A percentile compares a stretch with the other conserved stretches of the same genome.
These are phyloP conservation scores for Fragaria vesca DNA, from an alignment of 306 rosid genomes.

Conservation along the genomic window DNA sequence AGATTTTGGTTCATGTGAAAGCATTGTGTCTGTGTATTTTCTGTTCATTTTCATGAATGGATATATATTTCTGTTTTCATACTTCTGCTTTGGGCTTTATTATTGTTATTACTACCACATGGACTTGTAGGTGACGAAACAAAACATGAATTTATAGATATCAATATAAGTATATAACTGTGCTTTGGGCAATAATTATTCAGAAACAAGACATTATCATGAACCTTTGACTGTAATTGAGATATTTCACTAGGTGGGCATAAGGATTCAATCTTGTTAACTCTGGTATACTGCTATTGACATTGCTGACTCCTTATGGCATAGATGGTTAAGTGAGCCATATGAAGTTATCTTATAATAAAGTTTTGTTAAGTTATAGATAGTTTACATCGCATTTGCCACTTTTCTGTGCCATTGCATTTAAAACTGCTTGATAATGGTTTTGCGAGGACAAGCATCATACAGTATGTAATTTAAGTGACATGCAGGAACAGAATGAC, in stretches of 20 bases:
- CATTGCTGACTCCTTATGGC: too few relatives aligned
- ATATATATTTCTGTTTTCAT: conserved; percentile 1
- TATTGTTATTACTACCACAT: background rate
- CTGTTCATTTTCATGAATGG: conserved; percentile 33
- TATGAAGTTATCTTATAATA: background rate
- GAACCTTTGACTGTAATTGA: background rate
- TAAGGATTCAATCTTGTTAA: background rate
- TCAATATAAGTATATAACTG: background rate
- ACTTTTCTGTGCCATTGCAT: background rate
- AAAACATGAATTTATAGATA: background rate
- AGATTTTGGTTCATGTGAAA: conserved; percentile 34
- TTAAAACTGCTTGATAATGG: background rate
- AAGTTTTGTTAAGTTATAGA: background rate
- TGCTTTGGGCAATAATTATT: background rate
- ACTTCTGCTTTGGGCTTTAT: background rate
- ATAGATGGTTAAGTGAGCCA: background rate
- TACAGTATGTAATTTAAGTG: background rate
- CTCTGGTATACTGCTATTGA: background rate
- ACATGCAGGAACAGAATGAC: background rate
- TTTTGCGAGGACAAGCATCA: background rate
- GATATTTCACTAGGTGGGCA: background rate
- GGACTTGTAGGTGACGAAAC: background rate
- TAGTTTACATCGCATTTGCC: background rate
- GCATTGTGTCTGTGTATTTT: conserved; percentile 26
- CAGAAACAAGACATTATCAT: background rate